Conservation (phyloP, 768 basidiomycete species). For the Cystofilobasidium ferigula region DNA sequence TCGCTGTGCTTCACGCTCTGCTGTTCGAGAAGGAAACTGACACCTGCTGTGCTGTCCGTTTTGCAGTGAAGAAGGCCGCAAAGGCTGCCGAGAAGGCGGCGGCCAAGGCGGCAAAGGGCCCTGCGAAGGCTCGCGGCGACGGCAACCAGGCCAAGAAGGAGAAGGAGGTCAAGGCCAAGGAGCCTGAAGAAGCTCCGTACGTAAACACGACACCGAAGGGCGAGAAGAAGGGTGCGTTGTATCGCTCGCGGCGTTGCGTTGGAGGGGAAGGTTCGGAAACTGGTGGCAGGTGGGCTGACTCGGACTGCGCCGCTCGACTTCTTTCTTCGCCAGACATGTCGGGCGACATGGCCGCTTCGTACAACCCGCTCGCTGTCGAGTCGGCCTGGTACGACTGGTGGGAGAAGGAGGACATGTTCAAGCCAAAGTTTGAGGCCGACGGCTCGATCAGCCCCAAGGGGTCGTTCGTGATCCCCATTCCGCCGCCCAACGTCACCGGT, state of each 20-base stretch:
- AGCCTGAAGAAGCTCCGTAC: conserved; percentile 55
- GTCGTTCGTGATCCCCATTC: conserved; percentile 71
- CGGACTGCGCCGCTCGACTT: neutral
- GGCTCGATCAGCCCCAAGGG: conserved; percentile 55
- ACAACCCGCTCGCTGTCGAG: conserved; percentile 90
- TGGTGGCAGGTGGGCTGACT: too few species aligned
- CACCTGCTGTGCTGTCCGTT: neutral
- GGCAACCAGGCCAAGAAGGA: conserved; percentile 28
- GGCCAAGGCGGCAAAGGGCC: conserved; percentile 37
- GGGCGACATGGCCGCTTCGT: conserved; percentile 77
- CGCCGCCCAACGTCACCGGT: conserved; percentile 95
- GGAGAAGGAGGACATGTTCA: conserved; percentile 80
- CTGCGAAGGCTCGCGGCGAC: conserved; percentile 38
- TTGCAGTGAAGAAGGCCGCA: conserved; percentile 43
- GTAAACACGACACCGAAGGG: conserved; percentile 82
- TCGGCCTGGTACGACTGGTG: conserved; percentile 99
- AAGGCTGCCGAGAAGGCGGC: conserved; percentile 43
- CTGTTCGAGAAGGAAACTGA: neutral
- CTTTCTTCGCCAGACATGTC: conserved; percentile 58
- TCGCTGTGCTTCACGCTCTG: neutral
- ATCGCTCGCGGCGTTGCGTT: neutral
- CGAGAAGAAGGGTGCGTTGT: conserved; percentile 73
- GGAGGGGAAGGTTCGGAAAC: neutral
- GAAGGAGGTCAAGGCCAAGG: conserved; percentile 64
- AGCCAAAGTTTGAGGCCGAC: conserved; percentile 53